phyloP scores from a whole-genome alignment of 2,329 filamentous ascomycete genomes.

The Xylaria polymorpha region DNA sequence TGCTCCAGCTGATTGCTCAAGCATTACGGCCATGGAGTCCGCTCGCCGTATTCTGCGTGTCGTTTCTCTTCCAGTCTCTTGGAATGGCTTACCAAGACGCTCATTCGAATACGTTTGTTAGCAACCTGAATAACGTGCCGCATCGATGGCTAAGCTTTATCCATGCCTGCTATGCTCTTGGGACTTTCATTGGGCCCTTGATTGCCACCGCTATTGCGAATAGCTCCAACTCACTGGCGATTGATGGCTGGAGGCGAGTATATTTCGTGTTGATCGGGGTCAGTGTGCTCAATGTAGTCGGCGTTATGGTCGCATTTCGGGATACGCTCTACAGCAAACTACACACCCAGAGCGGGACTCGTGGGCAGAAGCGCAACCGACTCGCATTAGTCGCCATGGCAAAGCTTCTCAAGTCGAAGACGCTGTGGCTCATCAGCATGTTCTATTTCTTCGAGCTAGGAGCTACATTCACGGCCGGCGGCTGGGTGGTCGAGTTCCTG shows the following conservation, averaged over 20 bases:
- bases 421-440: constrained; percentile 68
- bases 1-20: constrained; percentile 65
- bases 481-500: constrained; percentile 75
- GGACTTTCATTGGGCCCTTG: constrained; percentile 68
- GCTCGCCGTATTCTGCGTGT: constrained; percentile 66
- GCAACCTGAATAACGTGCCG: constrained; percentile 59
- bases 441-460: constrained; percentile 75
- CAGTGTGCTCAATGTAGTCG: constrained; percentile 61
- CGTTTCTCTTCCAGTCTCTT: constrained; percentile 67
- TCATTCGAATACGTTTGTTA: constrained; percentile 71
- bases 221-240: constrained; percentile 40
- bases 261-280: constrained; percentile 67
- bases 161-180: constrained; percentile 70
- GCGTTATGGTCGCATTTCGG: constrained; percentile 62
- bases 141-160: constrained; percentile 73
- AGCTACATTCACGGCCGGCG: constrained; percentile 63
- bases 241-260: constrained; percentile 64
- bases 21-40: constrained; percentile 66
- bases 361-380: constrained; percentile 47
- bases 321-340: constrained; percentile 56
- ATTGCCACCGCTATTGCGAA: constrained; percentile 63
- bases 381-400: constrained; percentile 58
- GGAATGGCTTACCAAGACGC: constrained; percentile 74
- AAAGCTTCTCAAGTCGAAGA: constrained; percentile 56
- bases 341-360: constrained; percentile 9